Evolutionary conservation across 176 grass and related monocot genomes (phyloP), one percentile per base, ranked within the genome.

Genomic region (Avena atlantica): DNA sequence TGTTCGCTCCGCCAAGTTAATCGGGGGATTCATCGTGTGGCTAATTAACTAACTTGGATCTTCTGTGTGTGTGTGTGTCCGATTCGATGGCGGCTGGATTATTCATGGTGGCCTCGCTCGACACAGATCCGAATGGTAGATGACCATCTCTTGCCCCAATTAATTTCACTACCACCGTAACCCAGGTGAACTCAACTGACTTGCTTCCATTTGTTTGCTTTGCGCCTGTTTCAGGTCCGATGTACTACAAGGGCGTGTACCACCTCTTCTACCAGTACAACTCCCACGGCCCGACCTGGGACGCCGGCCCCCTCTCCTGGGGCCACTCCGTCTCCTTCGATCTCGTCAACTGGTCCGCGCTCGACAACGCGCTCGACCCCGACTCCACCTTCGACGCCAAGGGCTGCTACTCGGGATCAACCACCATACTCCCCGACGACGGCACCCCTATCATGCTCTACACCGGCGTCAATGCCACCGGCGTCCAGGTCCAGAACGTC

Each of bases 401-500:
- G 2, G 94, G 94, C 74, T 93, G 91, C 85, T 96, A 89, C 91
- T 96, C 91, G 0, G 94, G 91, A 53, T 96, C 94, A 2, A 82
- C 87, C 36, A 93, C 91, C 50, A 53, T 96, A 5, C 83, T 91
- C 5, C 51, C 85, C 5, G 85, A 89, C 78, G 82, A 89, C 78
- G 82, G 75, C 85, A 88, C 71, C 50, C 72, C 83, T 0, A 88
- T 71, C 75, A 52, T 97, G 61, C 76, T 97, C 57, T 97, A 97
- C 86, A 90, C 92, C 0, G 92, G 94, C 9, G 70, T 78, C 17
- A 59, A 87, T 74, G 3, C 81, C 45, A 0, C 13, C 45, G 1
- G 9, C 45, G 1, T 10, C 0, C 45, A 48, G 45, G 45, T 48
- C 45, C 45, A 48, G 45, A 48, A 48, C 45, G 0, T 48, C 45